Evolutionary conservation across 2,329 filamentous ascomycete genomes (phyloP), one percentile per base, ranked within the genome.

Genomic region (Verticillium albo-atrum): DNA sequence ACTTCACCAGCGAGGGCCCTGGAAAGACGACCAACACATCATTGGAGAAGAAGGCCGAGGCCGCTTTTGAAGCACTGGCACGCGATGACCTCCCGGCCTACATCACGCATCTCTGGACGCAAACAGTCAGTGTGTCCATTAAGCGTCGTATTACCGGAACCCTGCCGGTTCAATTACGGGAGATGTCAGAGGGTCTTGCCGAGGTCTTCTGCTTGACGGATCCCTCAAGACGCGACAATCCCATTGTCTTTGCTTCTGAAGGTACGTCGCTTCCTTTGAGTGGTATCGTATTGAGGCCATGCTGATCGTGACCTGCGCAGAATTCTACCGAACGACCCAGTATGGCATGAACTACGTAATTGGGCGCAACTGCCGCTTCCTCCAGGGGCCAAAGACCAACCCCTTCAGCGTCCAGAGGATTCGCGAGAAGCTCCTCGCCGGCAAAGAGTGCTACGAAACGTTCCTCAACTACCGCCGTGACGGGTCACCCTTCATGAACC

Each of bases 141-240:
- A 83, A 85, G 63, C 80, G 84, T 62, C 81, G 88, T 23, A 85
- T 92, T 25, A 88, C 86, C 0, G 87, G 89, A 4, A 89, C 84
- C 1, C 71, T 91, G 26, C 84, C 89, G 2, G 75, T 82, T 1
- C 80, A 88, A 65, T 74, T 91, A 26, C 79, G 83, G 51, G 86
- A 89, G 52, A 82, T 88, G n/a, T 89, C 88, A 0, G 89, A 92
- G 70, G 89, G 89, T 0, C 71, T 92, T 60, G 89, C 89, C 0
- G 89, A 92, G 68, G 89, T 91, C 0, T 92, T 92, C 65, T 92
- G 89, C 68, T 71, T 92, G 58, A 90, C 88, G 0, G 90, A 93
- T 69, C 89, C 90, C 9, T 89, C 87, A 1, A 78, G 89, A 60
- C 77, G 82, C 2, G 90, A 91, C 62, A 91, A 92, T 68, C 90